Evolutionary conservation across 192 early-diverging fungal species (phyloP).

Genomic region (Backusella circina): DNA sequence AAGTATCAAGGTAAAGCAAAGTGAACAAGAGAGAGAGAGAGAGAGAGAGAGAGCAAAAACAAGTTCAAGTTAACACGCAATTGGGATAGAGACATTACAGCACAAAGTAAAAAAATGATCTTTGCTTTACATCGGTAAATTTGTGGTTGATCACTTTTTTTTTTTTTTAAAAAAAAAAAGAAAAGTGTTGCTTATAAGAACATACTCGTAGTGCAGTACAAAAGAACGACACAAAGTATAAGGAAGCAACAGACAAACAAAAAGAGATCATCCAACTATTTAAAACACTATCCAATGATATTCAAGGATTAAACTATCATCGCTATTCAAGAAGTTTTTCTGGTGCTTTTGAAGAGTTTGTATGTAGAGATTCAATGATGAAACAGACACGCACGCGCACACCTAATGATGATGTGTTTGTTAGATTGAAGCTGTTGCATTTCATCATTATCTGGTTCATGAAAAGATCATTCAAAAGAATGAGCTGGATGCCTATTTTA

Average conservation of each 20-base stretch:
- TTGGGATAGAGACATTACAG: slow-evolving; percentile 5
- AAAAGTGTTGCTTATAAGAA: neutral
- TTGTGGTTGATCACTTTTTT: neutral
- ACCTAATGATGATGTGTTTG: too few relatives aligned
- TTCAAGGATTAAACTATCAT: slow-evolving; percentile 4
- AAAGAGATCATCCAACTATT: slow-evolving; percentile 3
- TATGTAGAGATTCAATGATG: neutral
- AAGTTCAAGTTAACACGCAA: neutral
- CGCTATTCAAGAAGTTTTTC: slow-evolving; percentile 7
- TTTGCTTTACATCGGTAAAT: slow-evolving; percentile 6
- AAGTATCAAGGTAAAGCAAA: slow-evolving; percentile 9
- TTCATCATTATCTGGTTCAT: slow-evolving; percentile 1
- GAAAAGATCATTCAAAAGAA: neutral
- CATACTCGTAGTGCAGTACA: neutral
- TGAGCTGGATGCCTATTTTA: slow-evolving; percentile 1
- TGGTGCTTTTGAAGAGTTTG: slow-evolving; percentile 14
- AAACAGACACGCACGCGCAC: too few relatives aligned
- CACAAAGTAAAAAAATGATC: slow-evolving; percentile 6
- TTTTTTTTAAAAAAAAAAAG: too few relatives aligned
- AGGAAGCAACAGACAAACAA: neutral
- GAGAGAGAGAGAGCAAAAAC: neutral
- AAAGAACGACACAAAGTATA: neutral
- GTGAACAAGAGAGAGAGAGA: neutral
- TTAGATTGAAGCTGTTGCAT: slow-evolving; percentile 12
- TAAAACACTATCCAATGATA: neutral